These are phyloP conservation scores for Curvularia sp. DNA, from an alignment of 2,329 filamentous ascomycete species.

Conservation along the genomic window DNA sequence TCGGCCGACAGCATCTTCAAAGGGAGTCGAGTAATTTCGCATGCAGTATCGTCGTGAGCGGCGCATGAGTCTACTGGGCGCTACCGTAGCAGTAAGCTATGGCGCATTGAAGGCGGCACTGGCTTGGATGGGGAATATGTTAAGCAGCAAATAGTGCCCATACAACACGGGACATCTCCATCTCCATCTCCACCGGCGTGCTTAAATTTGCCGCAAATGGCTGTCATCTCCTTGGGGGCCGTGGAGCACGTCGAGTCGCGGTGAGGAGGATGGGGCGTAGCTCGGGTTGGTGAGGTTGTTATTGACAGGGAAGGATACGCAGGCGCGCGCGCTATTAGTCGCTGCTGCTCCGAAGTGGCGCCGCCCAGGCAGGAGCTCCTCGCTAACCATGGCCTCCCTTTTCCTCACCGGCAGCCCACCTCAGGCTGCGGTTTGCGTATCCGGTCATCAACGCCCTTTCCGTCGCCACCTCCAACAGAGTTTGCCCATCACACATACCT, in stretches of 20 bases:
- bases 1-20: constrained; percentile 5
- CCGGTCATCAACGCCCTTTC: neutral
- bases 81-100: constrained; percentile 19
- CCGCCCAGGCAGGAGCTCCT: constrained; percentile 10
- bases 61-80: constrained; percentile 24
- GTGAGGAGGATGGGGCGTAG: constrained; percentile 5
- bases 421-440: neutral
- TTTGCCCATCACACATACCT: neutral
- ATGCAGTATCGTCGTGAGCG: constrained; percentile 14
- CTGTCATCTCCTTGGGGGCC: constrained; percentile 6
- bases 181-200: constrained; percentile 1
- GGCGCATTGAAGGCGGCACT: constrained; percentile 19
- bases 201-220: constrained; percentile 18
- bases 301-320: constrained; percentile 1
- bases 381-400: neutral
- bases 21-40: constrained; percentile 27
- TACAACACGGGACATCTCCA: constrained; percentile 18
- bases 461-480: neutral
- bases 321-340: constrained; percentile 7
- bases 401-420: neutral
- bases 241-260: constrained; percentile 3
- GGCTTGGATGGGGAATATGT: constrained; percentile 14
- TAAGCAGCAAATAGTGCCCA: constrained; percentile 24
- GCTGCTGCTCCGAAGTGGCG: constrained; percentile 12
- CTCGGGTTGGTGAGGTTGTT: neutral